Percentiles rank a stretch among this genome's conserved stretches.
phyloP scores from a whole-genome alignment of 2,329 filamentous ascomycete species.

The Decorospora gaudefroyi region DNA sequence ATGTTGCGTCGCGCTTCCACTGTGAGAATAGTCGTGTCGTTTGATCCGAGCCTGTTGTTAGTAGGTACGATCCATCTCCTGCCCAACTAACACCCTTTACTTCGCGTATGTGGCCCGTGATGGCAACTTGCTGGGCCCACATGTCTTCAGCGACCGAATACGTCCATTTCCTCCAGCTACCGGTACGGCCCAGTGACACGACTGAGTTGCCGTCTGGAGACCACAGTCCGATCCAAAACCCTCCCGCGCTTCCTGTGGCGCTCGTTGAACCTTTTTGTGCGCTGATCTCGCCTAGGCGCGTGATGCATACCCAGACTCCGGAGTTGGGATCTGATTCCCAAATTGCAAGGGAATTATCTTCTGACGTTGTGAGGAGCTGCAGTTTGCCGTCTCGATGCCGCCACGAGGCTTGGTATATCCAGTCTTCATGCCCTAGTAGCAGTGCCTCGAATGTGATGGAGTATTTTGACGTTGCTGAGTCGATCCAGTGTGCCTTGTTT shows the following conservation, averaged over 20 bases:
- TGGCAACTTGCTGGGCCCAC: constrained; percentile 77
- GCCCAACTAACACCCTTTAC: constrained; percentile 87
- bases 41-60: constrained; percentile 90
- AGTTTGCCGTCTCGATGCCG: constrained; percentile 59
- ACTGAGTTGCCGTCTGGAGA: constrained; percentile 75
- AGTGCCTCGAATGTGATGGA: constrained; percentile 92
- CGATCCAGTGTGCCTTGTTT: constrained; percentile 85
- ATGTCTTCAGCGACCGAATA: constrained; percentile 63
- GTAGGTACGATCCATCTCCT: constrained; percentile 75
- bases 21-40: constrained; percentile 84
- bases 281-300: constrained; percentile 89
- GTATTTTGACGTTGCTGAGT: constrained; percentile 63
- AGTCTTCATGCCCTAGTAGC: constrained; percentile 93
- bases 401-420: constrained; percentile 92
- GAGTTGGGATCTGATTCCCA: constrained; percentile 86
- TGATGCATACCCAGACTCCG: constrained; percentile 87
- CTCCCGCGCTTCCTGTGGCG: constrained; percentile 91
- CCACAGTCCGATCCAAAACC: constrained; percentile 97
- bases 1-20: constrained; percentile 62
- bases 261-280: constrained; percentile 94
- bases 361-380: constrained; percentile 84
- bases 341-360: constrained; percentile 90
- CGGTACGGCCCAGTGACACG: constrained; percentile 83
- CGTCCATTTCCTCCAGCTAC: constrained; percentile 89
- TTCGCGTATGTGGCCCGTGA: constrained; percentile 81